A percentile compares a stretch with the other conserved stretches of the same genome.
Evolutionary conservation across 2,329 filamentous ascomycete genomes (phyloP).

Genomic region (Alternaria viburni): DNA sequence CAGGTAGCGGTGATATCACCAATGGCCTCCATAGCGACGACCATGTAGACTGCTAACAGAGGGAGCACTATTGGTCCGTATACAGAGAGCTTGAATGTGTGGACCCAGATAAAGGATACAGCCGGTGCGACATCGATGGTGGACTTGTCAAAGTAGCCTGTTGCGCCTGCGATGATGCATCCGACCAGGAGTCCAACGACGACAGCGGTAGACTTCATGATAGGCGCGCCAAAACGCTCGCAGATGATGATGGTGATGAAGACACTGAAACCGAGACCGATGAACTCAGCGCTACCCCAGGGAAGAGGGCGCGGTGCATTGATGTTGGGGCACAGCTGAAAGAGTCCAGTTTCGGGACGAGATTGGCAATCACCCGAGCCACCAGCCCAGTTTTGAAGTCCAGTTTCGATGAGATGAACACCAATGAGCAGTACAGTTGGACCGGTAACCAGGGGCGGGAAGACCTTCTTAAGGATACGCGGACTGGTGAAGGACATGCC

Average conservation of each 20-base stretch:
- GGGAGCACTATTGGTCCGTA: constrained; percentile 78
- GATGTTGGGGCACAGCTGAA: constrained; percentile 65
- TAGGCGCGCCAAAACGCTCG: constrained; percentile 80
- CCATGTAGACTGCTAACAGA: constrained; percentile 67
- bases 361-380: constrained; percentile 67
- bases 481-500: constrained; percentile 77
- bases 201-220: constrained; percentile 83
- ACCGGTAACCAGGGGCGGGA: constrained; percentile 77
- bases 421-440: constrained; percentile 75
- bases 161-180: constrained; percentile 79
- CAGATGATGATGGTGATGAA: constrained; percentile 81
- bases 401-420: constrained; percentile 72
- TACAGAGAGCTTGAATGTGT: constrained; percentile 74
- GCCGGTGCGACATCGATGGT: constrained; percentile 74
- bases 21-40: constrained; percentile 79
- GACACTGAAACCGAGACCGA: constrained; percentile 80
- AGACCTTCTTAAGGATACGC: constrained; percentile 70
- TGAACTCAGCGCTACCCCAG: constrained; percentile 80
- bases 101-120: constrained; percentile 78
- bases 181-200: constrained; percentile 76
- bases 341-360: constrained; percentile 58
- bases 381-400: constrained; percentile 80
- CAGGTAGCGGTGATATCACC: constrained; percentile 82
- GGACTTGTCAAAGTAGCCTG: constrained; percentile 78
- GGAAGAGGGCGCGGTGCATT: constrained; percentile 72